Percentiles rank a stretch among this genome's conserved stretches.
Evolutionary conservation across 176 grass and related monocot species (phyloP).

Genomic region (Thinopyrum elongatum): DNA sequence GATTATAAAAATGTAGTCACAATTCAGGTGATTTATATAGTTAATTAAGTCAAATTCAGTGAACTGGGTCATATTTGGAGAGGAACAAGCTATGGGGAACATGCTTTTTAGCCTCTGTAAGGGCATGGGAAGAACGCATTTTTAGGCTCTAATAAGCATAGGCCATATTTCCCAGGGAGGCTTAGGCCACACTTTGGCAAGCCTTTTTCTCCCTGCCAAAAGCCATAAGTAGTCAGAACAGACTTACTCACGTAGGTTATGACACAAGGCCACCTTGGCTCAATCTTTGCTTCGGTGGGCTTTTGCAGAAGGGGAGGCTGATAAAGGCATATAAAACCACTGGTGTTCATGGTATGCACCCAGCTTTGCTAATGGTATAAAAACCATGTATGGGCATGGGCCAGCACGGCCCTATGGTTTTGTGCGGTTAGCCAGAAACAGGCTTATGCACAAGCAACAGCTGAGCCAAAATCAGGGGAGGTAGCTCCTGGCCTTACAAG

Average conservation of each 20-base stretch:
- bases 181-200: neutral
- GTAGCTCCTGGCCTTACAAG: neutral
- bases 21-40: neutral
- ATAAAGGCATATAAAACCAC: neutral
- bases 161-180: neutral
- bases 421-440: neutral
- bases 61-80: neutral
- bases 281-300: neutral
- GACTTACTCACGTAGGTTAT: neutral
- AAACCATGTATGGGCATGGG: no score
- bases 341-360: neutral
- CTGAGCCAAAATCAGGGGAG: neutral
- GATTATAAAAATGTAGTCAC: neutral
- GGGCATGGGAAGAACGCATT: neutral
- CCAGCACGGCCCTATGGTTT: no score
- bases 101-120: neutral
- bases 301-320: neutral
- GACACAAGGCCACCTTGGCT: neutral
- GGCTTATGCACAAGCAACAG: neutral
- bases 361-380: neutral
- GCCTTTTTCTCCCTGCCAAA: neutral
- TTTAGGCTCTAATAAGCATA: neutral
- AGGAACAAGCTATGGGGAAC: neutral
- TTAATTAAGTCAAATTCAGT: neutral
- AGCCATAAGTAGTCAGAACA: neutral